Evolutionary conservation across 106 monocot species (phyloP).

Genomic region (Vanilla planifolia): DNA sequence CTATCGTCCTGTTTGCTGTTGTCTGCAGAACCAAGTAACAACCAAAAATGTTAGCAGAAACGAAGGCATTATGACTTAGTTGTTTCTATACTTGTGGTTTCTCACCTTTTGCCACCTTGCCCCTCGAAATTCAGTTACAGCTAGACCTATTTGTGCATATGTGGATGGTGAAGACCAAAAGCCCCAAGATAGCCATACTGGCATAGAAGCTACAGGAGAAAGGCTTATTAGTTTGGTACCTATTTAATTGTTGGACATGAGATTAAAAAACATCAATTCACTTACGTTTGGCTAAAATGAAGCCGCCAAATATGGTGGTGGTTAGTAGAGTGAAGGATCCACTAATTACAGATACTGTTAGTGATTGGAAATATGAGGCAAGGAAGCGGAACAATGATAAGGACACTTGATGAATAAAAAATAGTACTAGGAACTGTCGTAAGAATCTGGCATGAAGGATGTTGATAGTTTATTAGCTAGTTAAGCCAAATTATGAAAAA

Average conservation of each 20-base stretch:
- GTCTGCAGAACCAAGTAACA: conserved; percentile 15
- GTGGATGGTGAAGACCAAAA: conserved; percentile 75
- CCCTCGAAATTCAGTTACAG: conserved; percentile 65
- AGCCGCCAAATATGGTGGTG: conserved; percentile 55
- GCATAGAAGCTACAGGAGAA: conserved; percentile 40
- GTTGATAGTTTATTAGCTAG: background rate
- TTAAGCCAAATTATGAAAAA: background rate
- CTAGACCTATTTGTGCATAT: conserved; percentile 53
- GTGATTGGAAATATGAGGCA: conserved; percentile 47
- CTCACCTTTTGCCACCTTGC: conserved; percentile 66
- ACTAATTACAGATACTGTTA: conserved; percentile 15
- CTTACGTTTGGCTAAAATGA: conserved; percentile 65
- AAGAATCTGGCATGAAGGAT: conserved; percentile 40
- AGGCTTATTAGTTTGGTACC: background rate
- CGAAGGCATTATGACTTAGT: background rate
- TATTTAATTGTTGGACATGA: background rate
- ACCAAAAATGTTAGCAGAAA: background rate
- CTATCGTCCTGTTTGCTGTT: conserved; percentile 25
- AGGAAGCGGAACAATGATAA: conserved; percentile 46
- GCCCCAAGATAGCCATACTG: conserved; percentile 62
- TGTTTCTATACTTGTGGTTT: background rate
- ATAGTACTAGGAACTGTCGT: conserved; percentile 58
- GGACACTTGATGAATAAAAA: conserved; percentile 52
- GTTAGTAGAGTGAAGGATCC: conserved; percentile 23
- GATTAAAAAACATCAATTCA: background rate